Evolutionary conservation across 106 monocot species (phyloP), one percentile per base, ranked within the genome.

Genomic region (Acorus calamus): DNA sequence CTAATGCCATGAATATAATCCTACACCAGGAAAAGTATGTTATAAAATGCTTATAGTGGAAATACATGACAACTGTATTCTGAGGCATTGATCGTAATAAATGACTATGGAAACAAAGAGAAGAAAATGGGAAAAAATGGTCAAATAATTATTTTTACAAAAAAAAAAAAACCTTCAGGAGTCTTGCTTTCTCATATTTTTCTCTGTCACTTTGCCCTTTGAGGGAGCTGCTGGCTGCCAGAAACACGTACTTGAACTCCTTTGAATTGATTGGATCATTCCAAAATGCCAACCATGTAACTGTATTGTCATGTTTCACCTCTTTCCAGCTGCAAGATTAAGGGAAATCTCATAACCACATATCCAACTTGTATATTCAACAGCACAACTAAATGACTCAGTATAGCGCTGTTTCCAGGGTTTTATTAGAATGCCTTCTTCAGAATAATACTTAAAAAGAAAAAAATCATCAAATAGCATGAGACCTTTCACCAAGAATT

Each of bases 281-380:
- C 94, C 94, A 96, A 79, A 66, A 96, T 65, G 94, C 94, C 50
- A 96, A 71, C 94, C 94, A 96, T 53, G 94, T 96, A 44, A 96
- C 94, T 28, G 85, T 83, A 69, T 96, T 96, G 47, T 96, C 90
- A 76, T 90, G 94, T 47, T 74, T 84, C 54, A 96, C 62, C 76
- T 96, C 94, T 70, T 82, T 82, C 94, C 94, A 96, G 64, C 94
- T 96, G 76, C 12, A 71, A 76, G 83, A 49, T 8, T 6, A 55
- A 5, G 46, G 52, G 14, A 11, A 47, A 49, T 6, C 41, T 57
- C 50, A 28, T 57, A 42, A 65, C 44, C n/a, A 51, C 51, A 43
- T 42, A 57, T 11, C 56, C 46, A 12, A 47, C 10, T 28, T 28
- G 28, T 28, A 28, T 0, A 28, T 28, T 28, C 28, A 28, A 28